Percentiles rank a stretch among this genome's conserved stretches.
Evolutionary conservation across 2,329 filamentous ascomycete genomes (phyloP).

Genomic region (Neopestalotiopsis sp.): DNA sequence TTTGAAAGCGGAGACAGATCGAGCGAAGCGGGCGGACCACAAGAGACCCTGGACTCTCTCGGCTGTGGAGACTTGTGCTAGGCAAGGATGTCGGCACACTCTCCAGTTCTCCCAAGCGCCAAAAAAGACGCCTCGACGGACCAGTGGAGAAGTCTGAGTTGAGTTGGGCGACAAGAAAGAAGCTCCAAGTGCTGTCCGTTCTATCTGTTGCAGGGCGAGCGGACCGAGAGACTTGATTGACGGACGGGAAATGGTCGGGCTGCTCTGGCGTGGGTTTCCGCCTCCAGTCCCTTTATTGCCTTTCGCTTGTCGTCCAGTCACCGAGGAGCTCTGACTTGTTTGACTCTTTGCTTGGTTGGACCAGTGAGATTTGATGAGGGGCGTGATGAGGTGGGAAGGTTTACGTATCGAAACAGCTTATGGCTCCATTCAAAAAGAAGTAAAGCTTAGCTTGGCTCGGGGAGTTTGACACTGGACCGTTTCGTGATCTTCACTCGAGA

Average conservation of each 20-base stretch:
- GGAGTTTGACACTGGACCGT: slow-evolving; percentile 8
- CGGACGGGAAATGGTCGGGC: background rate
- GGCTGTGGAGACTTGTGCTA: background rate
- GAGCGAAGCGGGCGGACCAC: slow-evolving; percentile 6
- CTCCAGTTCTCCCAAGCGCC: slow-evolving; percentile 5
- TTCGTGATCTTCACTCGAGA: slow-evolving; percentile 17
- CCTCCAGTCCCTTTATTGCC: background rate
- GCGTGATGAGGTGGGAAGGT: background rate
- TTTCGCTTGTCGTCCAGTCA: background rate
- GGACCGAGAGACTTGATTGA: slow-evolving; percentile 13
- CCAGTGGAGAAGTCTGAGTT: slow-evolving; percentile 8
- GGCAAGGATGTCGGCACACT: slow-evolving; percentile 16
- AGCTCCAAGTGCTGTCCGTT: background rate
- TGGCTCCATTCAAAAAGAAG: background rate
- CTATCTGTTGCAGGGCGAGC: background rate
- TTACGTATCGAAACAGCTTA: slow-evolving; percentile 2
- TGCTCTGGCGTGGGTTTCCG: background rate
- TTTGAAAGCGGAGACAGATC: slow-evolving; percentile 7
- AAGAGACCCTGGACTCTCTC: slow-evolving; percentile 8
- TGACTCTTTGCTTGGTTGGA: background rate
- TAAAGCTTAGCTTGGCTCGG: slow-evolving; percentile 3
- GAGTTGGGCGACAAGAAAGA: background rate
- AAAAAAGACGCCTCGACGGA: slow-evolving; percentile 10
- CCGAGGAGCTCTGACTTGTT: background rate
- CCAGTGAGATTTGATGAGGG: background rate